These are phyloP conservation scores for Ehretia macrophylla DNA, from an alignment of 257 asterid genomes.

Conservation along the genomic window DNA sequence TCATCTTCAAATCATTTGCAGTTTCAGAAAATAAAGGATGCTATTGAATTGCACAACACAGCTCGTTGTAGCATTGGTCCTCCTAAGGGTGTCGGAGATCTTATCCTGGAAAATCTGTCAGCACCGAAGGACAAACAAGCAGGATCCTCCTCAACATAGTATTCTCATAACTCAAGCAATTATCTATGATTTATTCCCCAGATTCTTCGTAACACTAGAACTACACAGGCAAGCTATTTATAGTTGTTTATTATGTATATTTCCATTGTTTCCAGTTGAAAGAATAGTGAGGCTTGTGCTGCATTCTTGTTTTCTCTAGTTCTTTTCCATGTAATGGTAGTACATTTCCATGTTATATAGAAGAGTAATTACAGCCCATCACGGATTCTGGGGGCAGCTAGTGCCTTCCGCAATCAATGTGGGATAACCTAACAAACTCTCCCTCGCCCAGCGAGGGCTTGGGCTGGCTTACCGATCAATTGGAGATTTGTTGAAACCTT, in stretches of 20 bases:
- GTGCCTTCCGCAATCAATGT: no score
- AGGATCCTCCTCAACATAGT: conserved; percentile 23
- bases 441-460: no score
- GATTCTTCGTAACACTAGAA: background rate
- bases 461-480: no score
- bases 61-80: conserved; percentile 94
- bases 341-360: no score
- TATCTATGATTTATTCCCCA: background rate
- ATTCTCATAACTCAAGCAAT: background rate
- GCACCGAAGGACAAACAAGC: conserved; percentile 44
- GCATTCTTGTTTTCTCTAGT: no score
- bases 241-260: background rate
- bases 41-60: conserved; percentile 70
- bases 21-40: conserved; percentile 90
- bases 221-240: background rate
- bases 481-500: no score
- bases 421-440: no score
- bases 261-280: background rate
- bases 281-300: background rate
- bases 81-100: conserved; percentile 68
- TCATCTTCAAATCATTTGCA: conserved; percentile 20
- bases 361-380: no score
- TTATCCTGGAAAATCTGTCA: conserved; percentile 40
- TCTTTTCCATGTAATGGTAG: no score
- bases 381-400: no score